Base-by-base conservation (phyloP, 2,329 filamentous ascomycete species). In the Trichophyton schoenleinii region DNA sequence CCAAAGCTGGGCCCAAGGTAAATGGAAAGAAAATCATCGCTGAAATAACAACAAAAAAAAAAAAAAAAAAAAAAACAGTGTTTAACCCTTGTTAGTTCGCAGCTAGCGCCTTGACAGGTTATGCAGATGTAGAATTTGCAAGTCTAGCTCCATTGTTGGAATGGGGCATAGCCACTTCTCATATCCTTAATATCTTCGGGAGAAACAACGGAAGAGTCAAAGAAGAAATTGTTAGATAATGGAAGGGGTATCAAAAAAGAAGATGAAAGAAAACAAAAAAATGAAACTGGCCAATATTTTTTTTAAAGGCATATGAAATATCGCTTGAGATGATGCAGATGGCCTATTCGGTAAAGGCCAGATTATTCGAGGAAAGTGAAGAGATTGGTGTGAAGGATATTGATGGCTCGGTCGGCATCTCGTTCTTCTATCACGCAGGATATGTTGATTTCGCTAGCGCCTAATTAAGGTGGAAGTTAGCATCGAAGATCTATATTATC, bases 381-480 rank as follows among this genome's bases (percentile, higher is more conserved):
- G 62, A 99, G 83, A 77, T 91, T 92, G 20, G 94, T 97, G 73
- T 99, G 94, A 66, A 99, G 81, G 69, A 97, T 90, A 72, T 95
- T 97, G 80, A 99, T 87, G 36, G 94, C 94, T 67, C 94, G 85
- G 67, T 91, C 90, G 22, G 94, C 91, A 71, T 97, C 91, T 66
- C 86, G 81, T 67, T 90, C 89, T 69, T 95, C 90, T 72, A 99
- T 95, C 53, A 99, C 94, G 71, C 94, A 99, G 9, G 91, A 96
- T 63, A 99, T 99, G 74, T 97, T 99, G 76, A 99, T 99, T 79
- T 99, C 94, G 72, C 91, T 96, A 28, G 94, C 94, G 69, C 91
- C 91, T 95, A 67, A 44, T 67, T 55, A 64, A 38, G 55, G 20
- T 20, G 1, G 13, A 20, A 49, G 22, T 58, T 62, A 65, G 52